Evolutionary conservation across 352 stramenopile genomes (phyloP).

Genomic region (Paralagenidium karlingii): DNA sequence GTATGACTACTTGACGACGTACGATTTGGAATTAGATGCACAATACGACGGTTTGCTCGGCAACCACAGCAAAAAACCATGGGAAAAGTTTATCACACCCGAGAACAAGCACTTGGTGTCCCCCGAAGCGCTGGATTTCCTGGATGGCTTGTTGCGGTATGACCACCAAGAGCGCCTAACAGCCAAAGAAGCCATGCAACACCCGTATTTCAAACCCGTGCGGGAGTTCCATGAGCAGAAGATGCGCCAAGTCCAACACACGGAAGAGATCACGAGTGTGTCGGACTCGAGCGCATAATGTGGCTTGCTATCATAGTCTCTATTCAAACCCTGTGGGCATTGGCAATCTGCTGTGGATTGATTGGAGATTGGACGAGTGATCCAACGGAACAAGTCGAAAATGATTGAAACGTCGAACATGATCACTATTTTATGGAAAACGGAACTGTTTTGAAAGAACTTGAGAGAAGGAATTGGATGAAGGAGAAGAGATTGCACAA

Average conservation of each 20-base stretch:
- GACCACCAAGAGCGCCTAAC: slow-evolving; percentile 97
- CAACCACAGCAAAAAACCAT: slow-evolving; percentile 96
- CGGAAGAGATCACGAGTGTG: slow-evolving; percentile 59
- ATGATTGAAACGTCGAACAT: too few relatives aligned
- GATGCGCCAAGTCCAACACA: slow-evolving; percentile 30
- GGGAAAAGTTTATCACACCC: slow-evolving; percentile 97
- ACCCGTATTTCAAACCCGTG: slow-evolving; percentile 97
- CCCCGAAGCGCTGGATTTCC: slow-evolving; percentile 94
- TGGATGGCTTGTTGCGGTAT: slow-evolving; percentile 75
- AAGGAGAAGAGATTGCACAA: too few relatives aligned
- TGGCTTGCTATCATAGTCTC: too few relatives aligned
- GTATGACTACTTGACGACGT: slow-evolving; percentile 97
- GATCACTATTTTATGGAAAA: too few relatives aligned
- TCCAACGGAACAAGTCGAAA: too few relatives aligned
- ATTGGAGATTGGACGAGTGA: too few relatives aligned
- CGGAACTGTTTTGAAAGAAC: too few relatives aligned
- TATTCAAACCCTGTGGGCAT: too few relatives aligned
- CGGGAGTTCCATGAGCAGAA: slow-evolving; percentile 66
- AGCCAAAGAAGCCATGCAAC: slow-evolving; percentile 96
- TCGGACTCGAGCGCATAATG: slow-evolving; percentile 64
- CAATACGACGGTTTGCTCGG: slow-evolving; percentile 98
- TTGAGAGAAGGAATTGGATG: too few relatives aligned
- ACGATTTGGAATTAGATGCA: slow-evolving; percentile 97
- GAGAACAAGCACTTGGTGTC: slow-evolving; percentile 97
- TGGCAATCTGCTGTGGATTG: too few relatives aligned